A percentile compares a stretch with the other conserved stretches of the same genome.
Evolutionary conservation across 1,284 basidiomycete species (phyloP).

Genomic region (Sporisorium exsertum): DNA sequence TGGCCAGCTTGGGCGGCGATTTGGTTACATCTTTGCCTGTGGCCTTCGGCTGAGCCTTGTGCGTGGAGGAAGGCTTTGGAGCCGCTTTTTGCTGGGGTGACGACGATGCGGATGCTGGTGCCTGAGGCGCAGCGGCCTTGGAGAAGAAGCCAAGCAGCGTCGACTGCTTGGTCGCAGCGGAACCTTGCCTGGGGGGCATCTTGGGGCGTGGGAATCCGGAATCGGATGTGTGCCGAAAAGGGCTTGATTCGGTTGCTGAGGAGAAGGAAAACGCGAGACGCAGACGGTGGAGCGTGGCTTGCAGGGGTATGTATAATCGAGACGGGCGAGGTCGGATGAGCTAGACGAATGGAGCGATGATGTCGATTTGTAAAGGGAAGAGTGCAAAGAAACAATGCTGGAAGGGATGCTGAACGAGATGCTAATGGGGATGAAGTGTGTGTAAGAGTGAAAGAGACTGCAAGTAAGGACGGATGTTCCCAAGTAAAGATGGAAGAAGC

Average conservation of each 20-base stretch:
- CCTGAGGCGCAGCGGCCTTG: slow-evolving; percentile 35
- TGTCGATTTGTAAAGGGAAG: background rate
- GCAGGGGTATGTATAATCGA: background rate
- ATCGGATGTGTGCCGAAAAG: slow-evolving; percentile 12
- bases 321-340: no score
- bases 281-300: background rate
- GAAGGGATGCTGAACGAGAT: slow-evolving; percentile 1
- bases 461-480: slow-evolving; percentile 4
- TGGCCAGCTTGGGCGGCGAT: slow-evolving; percentile 4
- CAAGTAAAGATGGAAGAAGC: background rate
- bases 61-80: background rate
- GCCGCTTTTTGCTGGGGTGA: slow-evolving; percentile 8
- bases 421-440: no score
- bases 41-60: slow-evolving; percentile 4
- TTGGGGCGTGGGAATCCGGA: background rate
- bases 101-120: slow-evolving; percentile 15
- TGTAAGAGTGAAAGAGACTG: background rate
- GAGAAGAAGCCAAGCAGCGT: slow-evolving; percentile 59
- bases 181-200: slow-evolving; percentile 27
- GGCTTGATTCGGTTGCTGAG: background rate
- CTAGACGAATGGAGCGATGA: background rate
- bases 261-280: background rate
- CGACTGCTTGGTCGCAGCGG: slow-evolving; percentile 44
- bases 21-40: slow-evolving; percentile 12
- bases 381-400: slow-evolving; percentile 2